Evolutionary conservation across 352 stramenopile genomes (phyloP).

Genomic region (Pythium coloratum): DNA sequence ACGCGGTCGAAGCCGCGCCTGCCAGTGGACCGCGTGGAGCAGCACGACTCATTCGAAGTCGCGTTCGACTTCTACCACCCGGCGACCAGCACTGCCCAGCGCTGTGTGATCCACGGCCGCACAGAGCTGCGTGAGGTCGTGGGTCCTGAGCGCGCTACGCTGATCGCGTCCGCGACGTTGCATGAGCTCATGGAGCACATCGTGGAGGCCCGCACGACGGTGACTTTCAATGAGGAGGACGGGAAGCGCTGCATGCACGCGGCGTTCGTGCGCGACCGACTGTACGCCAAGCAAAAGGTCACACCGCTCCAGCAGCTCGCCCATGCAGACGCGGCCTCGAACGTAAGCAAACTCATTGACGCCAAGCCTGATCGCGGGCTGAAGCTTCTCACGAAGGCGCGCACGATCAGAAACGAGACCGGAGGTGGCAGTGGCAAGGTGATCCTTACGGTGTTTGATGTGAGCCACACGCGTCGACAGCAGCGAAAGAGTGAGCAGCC

Average conservation of each 20-base stretch:
- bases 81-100: conserved; percentile 32
- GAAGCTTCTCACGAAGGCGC: conserved; percentile 57
- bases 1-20: conserved; percentile 29
- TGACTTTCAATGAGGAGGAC: conserved; percentile 24
- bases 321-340: conserved; percentile 33
- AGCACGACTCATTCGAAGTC: conserved; percentile 59
- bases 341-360: conserved; percentile 65
- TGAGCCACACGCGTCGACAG: conserved; percentile 22
- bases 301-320: conserved; percentile 49
- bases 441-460: conserved; percentile 67
- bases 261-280: conserved; percentile 49
- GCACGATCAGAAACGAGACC: conserved; percentile 24
- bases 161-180: conserved; percentile 43
- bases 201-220: conserved; percentile 42
- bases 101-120: conserved; percentile 35
- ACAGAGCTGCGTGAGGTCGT: conserved; percentile 64
- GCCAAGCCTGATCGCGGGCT: conserved; percentile 44
- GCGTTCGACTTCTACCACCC: conserved; percentile 65
- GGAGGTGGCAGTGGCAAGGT: conserved; percentile 28
- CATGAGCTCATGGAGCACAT: conserved; percentile 58
- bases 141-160: conserved; percentile 41
- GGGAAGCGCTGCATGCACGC: conserved; percentile 29
- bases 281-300: conserved; percentile 68
- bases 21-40: conserved; percentile 45
- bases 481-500: neutral